Base-by-base conservation (phyloP, 1,139 yeast species). In the Entelexis paramagnoliae region DNA sequence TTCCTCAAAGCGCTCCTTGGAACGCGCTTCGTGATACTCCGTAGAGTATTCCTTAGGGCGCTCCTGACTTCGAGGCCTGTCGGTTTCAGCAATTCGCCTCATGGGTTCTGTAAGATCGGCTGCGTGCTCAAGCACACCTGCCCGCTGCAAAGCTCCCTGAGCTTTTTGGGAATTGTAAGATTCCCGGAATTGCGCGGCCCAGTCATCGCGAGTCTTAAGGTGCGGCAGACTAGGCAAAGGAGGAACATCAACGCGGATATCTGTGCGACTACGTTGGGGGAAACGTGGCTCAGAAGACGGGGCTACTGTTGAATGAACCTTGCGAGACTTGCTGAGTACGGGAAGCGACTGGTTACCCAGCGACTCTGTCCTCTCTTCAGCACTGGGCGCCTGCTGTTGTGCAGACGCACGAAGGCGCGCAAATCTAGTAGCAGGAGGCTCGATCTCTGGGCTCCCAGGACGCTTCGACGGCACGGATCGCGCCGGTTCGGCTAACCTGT, bases 111-210 rank as follows among this genome's bases (percentile, higher is more conserved):
- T 14, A 6, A 41, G 14, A 10, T n/a, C 33, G 19, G 32, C n/a
- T n/a, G n/a, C 32, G 9, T n/a, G n/a, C 8, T 8, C 9, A 7
- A 33, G n/a, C 11, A 40, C n/a, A 1, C 33, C 43, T 3, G 43
- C 43, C 14, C 43, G 43, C 33, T 40, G 20, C 22, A 40, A 13
- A 9, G 33, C 33, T 7, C 22, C n/a, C 20, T 16, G 45, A 17
- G 45, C 45, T 19, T 32, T 42, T 20, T 29, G 38, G 20, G 17
- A 8, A 16, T 16, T 42, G 29, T 30, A 42, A 17, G 46, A 30
- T 24, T 42, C 36, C 13, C 46, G 36, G 20, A 42, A 42, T 10
- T 42, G 46, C 28, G n/a, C n/a, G 2, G 46, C 46, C 46, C 46
- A 42, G 29, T 42, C 46, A n/a, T 42, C 45, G 17, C 45, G 46